Evolutionary conservation across 2,329 filamentous ascomycete genomes (phyloP).

Genomic region (Sporothrix sp.): DNA sequence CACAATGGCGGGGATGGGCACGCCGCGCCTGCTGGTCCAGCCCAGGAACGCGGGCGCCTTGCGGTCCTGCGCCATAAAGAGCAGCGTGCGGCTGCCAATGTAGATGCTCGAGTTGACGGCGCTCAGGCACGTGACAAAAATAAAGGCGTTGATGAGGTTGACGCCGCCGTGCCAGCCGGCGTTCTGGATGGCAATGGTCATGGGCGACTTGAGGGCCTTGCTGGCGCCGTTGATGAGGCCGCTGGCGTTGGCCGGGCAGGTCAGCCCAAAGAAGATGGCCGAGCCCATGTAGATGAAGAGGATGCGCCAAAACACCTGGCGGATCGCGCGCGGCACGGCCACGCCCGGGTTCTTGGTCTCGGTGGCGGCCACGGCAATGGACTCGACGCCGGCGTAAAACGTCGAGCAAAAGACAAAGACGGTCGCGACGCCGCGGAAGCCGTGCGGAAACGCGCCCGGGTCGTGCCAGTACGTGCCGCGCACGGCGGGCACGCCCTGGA

Average conservation of each 20-base stretch:
- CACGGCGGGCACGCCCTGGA: conserved; percentile 49
- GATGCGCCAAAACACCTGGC: conserved; percentile 52
- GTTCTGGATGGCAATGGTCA: conserved; percentile 64
- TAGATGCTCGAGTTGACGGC: conserved; percentile 70
- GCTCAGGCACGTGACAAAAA: conserved; percentile 61
- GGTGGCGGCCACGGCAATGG: conserved; percentile 52
- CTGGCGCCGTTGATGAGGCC: conserved; percentile 52
- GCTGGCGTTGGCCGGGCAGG: conserved; percentile 58
- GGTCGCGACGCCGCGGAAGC: conserved; percentile 54
- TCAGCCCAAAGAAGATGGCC: conserved; percentile 66
- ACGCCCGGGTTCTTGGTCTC: conserved; percentile 49
- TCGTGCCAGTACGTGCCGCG: conserved; percentile 64
- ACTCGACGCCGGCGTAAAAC: conserved; percentile 59
- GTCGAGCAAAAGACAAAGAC: conserved; percentile 62
- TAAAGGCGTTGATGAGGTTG: conserved; percentile 69
- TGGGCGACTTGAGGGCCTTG: conserved; percentile 59
- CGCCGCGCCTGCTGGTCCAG: conserved; percentile 55
- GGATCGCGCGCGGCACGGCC: conserved; percentile 48
- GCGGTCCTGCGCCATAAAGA: conserved; percentile 65
- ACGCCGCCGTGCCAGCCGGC: conserved; percentile 65
- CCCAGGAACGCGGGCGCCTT: conserved; percentile 63
- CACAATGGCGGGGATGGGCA: conserved; percentile 51
- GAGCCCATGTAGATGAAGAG: conserved; percentile 57
- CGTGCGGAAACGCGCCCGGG: conserved; percentile 61
- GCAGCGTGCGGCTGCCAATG: conserved; percentile 62